Percentiles rank a stretch among this genome's conserved stretches.
Conservation (phyloP, 2,329 filamentous ascomycete genomes). For the Epichloe hybrida region DNA sequence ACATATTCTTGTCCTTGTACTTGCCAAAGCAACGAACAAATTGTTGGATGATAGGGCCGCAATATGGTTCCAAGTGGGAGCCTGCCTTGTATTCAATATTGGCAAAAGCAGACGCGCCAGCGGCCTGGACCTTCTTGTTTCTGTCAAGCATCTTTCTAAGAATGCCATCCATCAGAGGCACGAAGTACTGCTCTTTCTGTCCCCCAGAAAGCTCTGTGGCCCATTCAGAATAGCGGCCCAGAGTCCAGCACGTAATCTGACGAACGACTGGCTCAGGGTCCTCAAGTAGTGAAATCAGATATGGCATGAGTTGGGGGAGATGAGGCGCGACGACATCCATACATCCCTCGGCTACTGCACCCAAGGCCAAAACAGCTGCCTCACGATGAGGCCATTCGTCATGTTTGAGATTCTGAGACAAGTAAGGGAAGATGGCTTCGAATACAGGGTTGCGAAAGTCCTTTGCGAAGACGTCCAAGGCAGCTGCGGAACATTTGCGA, state of each 20-base stretch:
- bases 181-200: constrained; percentile 67
- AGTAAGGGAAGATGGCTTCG: constrained; percentile 79
- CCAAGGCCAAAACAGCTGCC: constrained; percentile 84
- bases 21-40: constrained; percentile 84
- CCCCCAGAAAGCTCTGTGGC: constrained; percentile 59
- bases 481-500: constrained; percentile 91
- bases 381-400: constrained; percentile 85
- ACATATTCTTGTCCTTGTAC: constrained; percentile 99
- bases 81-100: constrained; percentile 91
- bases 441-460: constrained; percentile 85
- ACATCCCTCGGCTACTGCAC: constrained; percentile 89
- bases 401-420: constrained; percentile 80
- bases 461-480: constrained; percentile 83
- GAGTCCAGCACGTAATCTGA: constrained; percentile 95
- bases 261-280: constrained; percentile 83
- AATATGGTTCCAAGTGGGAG: constrained; percentile 68
- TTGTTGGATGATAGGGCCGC: constrained; percentile 77
- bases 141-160: constrained; percentile 87
- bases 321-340: constrained; percentile 82
- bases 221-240: constrained; percentile 89
- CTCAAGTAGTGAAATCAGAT: constrained; percentile 72
- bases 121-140: constrained; percentile 97
- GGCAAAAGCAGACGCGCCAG: constrained; percentile 88
- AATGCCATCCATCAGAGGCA: constrained; percentile 95
- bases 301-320: constrained; percentile 78